Conservation (phyloP, 2,329 filamentous ascomycete genomes). For the Rutstroemia sp. region DNA sequence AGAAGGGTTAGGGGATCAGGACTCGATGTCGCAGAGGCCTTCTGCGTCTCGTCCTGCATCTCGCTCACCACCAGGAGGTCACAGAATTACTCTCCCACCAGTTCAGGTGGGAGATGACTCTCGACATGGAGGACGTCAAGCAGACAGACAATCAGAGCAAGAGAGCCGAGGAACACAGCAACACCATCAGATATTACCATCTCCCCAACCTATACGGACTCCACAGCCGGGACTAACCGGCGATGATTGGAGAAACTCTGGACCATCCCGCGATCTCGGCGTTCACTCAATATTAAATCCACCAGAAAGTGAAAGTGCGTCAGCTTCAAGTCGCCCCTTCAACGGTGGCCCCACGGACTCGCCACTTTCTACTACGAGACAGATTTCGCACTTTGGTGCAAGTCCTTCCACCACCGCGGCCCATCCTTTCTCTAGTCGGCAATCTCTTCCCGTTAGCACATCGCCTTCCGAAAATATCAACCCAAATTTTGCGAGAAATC, state of each 20-base stretch:
- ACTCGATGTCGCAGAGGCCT: conserved; percentile 58
- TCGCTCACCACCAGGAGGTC: conserved; percentile 33
- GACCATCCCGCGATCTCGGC: conserved; percentile 27
- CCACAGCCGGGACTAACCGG: conserved; percentile 12
- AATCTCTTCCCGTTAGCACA: conserved; percentile 14
- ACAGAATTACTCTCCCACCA: conserved; percentile 27
- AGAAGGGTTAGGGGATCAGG: conserved; percentile 48
- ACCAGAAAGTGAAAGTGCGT: conserved; percentile 22
- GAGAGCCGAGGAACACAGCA: conserved; percentile 16
- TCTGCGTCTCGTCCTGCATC: conserved; percentile 49
- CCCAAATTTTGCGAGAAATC: conserved; percentile 22
- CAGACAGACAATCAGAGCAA: conserved; percentile 20
- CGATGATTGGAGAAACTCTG: conserved; percentile 22
- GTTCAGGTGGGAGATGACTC: conserved; percentile 29
- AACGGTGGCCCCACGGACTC: conserved; percentile 21
- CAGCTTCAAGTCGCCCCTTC: conserved; percentile 14
- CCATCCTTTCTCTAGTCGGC: conserved; percentile 19
- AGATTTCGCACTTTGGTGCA: conserved; percentile 19
- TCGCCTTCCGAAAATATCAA: conserved; percentile 18
- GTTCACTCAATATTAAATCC: conserved; percentile 32
- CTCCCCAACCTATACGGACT: conserved; percentile 18
- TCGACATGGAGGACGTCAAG: conserved; percentile 20
- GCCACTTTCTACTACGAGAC: conserved; percentile 16
- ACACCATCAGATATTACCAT: conserved; percentile 16
- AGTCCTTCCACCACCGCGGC: conserved; percentile 18